Percentiles rank a stretch among this genome's conserved stretches.
Conservation (phyloP, 2,329 filamentous ascomycete species). For the Aspergillus sp. region DNA sequence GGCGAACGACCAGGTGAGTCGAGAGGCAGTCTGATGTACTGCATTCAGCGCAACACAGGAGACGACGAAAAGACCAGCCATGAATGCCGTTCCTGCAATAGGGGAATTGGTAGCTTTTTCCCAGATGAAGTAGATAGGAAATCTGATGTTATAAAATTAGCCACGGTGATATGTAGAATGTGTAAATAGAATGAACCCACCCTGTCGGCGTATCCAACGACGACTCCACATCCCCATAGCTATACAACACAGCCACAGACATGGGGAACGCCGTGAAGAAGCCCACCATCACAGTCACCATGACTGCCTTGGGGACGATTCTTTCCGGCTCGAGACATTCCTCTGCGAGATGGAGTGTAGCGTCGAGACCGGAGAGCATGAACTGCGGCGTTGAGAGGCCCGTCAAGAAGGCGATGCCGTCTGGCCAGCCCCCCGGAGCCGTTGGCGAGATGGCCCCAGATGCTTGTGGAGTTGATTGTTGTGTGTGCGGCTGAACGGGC, state of each 20-base stretch:
- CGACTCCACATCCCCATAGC: conserved; percentile 7
- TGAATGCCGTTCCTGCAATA: conserved; percentile 14
- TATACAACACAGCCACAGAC: conserved; percentile 16
- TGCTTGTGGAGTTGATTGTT: conserved; percentile 7
- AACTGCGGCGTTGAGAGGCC: conserved; percentile 19
- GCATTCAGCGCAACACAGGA: conserved; percentile 16
- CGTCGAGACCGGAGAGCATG: conserved; percentile 20
- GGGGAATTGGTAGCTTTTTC: conserved; percentile 17
- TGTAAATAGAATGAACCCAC: conserved; percentile 2
- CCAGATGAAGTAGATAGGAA: conserved; percentile 19
- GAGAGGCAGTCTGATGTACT: conserved; percentile 23
- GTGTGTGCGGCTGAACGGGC: conserved; percentile 7
- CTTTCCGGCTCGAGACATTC: conserved; percentile 18
- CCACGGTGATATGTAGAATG: background rate
- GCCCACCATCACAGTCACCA: conserved; percentile 14
- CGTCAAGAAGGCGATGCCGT: conserved; percentile 19
- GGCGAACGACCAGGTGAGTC: conserved; percentile 30
- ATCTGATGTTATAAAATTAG: conserved; percentile 2
- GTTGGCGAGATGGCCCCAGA: conserved; percentile 15
- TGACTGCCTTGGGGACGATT: conserved; percentile 16
- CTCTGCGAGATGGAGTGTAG: conserved; percentile 18
- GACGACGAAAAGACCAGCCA: conserved; percentile 11
- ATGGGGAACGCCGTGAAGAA: conserved; percentile 19
- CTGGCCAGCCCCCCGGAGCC: conserved; percentile 18
- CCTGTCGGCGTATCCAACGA: conserved; percentile 13